These are phyloP conservation scores for Saturnispora hagleri DNA, from an alignment of 805 yeast genomes.

Conservation along the genomic window DNA sequence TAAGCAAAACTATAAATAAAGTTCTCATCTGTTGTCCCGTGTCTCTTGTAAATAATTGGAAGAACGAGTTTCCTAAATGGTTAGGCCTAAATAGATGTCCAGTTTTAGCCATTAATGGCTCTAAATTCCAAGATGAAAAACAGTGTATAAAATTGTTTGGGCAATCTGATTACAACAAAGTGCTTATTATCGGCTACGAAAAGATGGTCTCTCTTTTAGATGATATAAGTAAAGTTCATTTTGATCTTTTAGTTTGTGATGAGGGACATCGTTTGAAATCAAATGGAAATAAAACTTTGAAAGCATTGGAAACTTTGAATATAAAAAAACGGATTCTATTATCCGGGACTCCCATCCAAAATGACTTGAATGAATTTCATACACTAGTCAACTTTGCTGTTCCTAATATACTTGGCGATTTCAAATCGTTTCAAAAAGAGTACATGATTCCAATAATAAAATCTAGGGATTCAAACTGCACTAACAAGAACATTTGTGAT, in stretches of 20 bases:
- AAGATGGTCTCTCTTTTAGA: slow-evolving; percentile 48
- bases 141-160: slow-evolving; percentile 52
- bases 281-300: slow-evolving; percentile 59
- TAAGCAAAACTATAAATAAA: slow-evolving; percentile 35
- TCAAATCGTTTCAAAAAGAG: slow-evolving; percentile 46
- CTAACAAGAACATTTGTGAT: slow-evolving; percentile 37
- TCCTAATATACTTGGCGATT: slow-evolving; percentile 69
- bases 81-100: slow-evolving; percentile 55
- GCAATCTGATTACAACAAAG: slow-evolving; percentile 65
- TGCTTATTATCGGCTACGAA: slow-evolving; percentile 83
- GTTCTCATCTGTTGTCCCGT: slow-evolving; percentile 86
- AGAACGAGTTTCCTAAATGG: slow-evolving; percentile 84
- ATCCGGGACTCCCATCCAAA: slow-evolving; percentile 68
- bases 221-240: slow-evolving; percentile 35
- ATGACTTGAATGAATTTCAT: slow-evolving; percentile 77
- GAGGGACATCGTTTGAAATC: slow-evolving; percentile 91
- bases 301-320: slow-evolving; percentile 47
- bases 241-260: slow-evolving; percentile 80
- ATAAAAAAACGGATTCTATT: slow-evolving; percentile 53
- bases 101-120: slow-evolving; percentile 49
- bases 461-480: slow-evolving; percentile 59
- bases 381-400: slow-evolving; percentile 75
- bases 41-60: slow-evolving; percentile 82
- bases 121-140: slow-evolving; percentile 44
- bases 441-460: slow-evolving; percentile 63